A percentile compares a stretch with the other conserved stretches of the same genome.
Evolutionary conservation across 768 basidiomycete genomes (phyloP).

Genomic region (Botryobasidium botryosum): DNA sequence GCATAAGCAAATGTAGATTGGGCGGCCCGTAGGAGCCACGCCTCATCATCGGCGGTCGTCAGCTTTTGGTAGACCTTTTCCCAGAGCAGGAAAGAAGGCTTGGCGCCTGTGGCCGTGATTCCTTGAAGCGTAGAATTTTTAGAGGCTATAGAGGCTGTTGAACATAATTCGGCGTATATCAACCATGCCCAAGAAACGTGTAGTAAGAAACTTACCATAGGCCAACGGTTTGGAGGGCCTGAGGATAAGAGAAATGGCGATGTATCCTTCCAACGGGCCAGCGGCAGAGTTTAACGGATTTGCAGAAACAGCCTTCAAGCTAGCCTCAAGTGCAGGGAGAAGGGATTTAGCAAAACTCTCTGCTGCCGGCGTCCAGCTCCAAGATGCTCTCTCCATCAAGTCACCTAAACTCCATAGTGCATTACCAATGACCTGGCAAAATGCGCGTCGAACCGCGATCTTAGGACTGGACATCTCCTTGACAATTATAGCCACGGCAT

Average conservation of each 20-base stretch:
- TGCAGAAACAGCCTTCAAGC: constrained; percentile 43
- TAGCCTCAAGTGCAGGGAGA: constrained; percentile 46
- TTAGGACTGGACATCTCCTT: constrained; percentile 64
- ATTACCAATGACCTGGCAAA: constrained; percentile 45
- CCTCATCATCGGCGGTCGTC: constrained; percentile 40
- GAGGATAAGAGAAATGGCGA: constrained; percentile 50
- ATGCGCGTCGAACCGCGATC: constrained; percentile 38
- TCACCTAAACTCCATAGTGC: constrained; percentile 33
- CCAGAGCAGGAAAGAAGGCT: constrained; percentile 75
- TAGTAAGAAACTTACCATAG: too few relatives aligned
- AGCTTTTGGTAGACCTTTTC: constrained; percentile 76
- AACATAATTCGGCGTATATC: neutral
- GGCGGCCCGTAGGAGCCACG: constrained; percentile 57
- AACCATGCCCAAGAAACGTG: too few relatives aligned
- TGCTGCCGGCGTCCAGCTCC: constrained; percentile 21
- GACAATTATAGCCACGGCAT: constrained; percentile 32
- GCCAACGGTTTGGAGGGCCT: constrained; percentile 30
- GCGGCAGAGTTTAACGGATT: constrained; percentile 42
- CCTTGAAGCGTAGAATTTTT: constrained; percentile 16
- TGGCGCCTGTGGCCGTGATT: constrained; percentile 29
- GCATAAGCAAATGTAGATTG: constrained; percentile 34
- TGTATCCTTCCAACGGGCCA: constrained; percentile 73
- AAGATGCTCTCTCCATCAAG: constrained; percentile 13
- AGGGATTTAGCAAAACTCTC: constrained; percentile 36
- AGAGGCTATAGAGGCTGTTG: neutral